These are phyloP conservation scores for Boeremia lycopersici DNA, from an alignment of 2,329 filamentous ascomycete species.

Conservation along the genomic window DNA sequence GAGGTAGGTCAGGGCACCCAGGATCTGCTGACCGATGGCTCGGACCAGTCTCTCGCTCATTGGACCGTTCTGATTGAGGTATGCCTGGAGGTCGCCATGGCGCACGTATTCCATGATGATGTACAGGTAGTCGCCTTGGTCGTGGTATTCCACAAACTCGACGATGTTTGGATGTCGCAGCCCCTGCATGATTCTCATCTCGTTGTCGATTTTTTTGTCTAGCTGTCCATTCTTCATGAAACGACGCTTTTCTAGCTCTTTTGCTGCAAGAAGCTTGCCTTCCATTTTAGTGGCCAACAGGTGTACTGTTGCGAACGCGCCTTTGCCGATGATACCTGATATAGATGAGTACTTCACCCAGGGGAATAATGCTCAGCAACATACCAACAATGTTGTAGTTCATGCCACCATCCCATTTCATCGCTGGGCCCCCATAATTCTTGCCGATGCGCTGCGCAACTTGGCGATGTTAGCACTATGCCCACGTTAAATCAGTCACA, in stretches of 20 bases:
- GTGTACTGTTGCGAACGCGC: constrained; percentile 93
- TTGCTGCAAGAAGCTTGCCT: constrained; percentile 84
- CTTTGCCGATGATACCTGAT: constrained; percentile 77
- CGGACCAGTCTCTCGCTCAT: constrained; percentile 74
- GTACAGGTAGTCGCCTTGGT: constrained; percentile 79
- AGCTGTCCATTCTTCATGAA: constrained; percentile 92
- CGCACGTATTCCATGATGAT: constrained; percentile 97
- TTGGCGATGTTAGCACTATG: constrained; percentile 6
- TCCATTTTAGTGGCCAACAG: constrained; percentile 85
- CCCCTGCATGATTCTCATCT: constrained; percentile 93
- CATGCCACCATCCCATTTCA: constrained; percentile 81
- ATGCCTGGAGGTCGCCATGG: constrained; percentile 79
- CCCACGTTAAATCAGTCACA: not conserved
- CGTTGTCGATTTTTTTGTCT: constrained; percentile 92
- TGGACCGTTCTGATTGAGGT: constrained; percentile 65
- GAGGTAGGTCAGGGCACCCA: constrained; percentile 83
- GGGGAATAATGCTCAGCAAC: not conserved
- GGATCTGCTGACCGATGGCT: constrained; percentile 74
- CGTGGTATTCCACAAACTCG: constrained; percentile 85
- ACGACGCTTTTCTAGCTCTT: constrained; percentile 89
- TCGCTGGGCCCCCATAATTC: constrained; percentile 55
- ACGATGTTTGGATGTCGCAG: constrained; percentile 90
- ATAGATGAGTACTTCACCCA: constrained; percentile 3
- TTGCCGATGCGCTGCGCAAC: constrained; percentile 34
- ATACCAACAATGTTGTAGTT: constrained; percentile 77